Evolutionary conservation across 352 stramenopile genomes (phyloP).

Genomic region (Phytophthora cryptogea): DNA sequence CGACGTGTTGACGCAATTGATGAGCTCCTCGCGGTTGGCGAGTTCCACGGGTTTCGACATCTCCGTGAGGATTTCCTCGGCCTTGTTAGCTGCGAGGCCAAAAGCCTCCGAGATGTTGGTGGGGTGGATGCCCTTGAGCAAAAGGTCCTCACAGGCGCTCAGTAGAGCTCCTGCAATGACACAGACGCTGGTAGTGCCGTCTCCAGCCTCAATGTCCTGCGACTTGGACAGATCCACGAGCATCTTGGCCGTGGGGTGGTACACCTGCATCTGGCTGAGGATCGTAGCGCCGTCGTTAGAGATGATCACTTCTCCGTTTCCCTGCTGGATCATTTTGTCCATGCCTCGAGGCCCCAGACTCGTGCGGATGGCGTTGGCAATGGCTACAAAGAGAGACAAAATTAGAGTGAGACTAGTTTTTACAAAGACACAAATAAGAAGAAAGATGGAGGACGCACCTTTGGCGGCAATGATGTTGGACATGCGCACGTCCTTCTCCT

Average conservation of each 20-base stretch:
- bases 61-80: constrained; percentile 88
- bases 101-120: constrained; percentile 98
- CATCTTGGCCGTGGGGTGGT: constrained; percentile 99
- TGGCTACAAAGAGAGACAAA: constrained; percentile 57
- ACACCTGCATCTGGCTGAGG: constrained; percentile 97
- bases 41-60: constrained; percentile 95
- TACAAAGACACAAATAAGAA: not conserved
- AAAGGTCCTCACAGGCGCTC: constrained; percentile 92
- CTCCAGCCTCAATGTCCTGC: constrained; percentile 99
- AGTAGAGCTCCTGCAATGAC: constrained; percentile 99
- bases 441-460: constrained; percentile 48
- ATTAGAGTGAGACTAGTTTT: no score
- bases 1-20: constrained; percentile 98
- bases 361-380: constrained; percentile 98
- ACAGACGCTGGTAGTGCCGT: constrained; percentile 98
- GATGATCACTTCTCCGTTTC: constrained; percentile 98
- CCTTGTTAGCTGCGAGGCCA: constrained; percentile 89
- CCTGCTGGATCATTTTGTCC: constrained; percentile 99
- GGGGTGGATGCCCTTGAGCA: constrained; percentile 97
- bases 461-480: constrained; percentile 99
- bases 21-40: constrained; percentile 93
- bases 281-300: constrained; percentile 99
- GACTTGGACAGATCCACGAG: constrained; percentile 99
- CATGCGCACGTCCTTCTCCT: constrained; percentile 98
- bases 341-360: constrained; percentile 98